Evolutionary conservation across 805 yeast species (phyloP).

Genomic region (Barnettozyma salicaria): DNA sequence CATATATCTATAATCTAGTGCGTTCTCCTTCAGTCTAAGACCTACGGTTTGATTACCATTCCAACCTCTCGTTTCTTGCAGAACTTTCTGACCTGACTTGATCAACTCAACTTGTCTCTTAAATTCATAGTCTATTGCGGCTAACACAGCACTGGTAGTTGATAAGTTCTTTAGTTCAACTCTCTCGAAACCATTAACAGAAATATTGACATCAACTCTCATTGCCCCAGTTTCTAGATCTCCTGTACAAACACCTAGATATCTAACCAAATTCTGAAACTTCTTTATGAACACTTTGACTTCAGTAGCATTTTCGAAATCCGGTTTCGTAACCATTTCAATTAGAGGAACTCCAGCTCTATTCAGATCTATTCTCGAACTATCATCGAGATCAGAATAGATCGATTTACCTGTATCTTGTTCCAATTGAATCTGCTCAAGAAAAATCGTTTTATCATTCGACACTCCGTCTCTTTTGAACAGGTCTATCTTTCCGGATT

Average conservation of each 20-base stretch:
- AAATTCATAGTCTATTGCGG: conserved; percentile 72
- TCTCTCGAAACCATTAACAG: conserved; percentile 63
- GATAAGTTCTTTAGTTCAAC: conserved; percentile 90
- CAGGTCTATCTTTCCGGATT: conserved; percentile 52
- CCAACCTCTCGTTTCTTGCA: conserved; percentile 86
- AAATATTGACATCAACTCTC: conserved; percentile 92
- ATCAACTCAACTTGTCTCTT: conserved; percentile 56
- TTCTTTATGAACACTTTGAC: conserved; percentile 77
- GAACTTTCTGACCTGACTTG: conserved; percentile 31
- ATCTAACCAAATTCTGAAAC: conserved; percentile 64
- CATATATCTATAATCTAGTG: conserved; percentile 85
- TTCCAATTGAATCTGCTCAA: conserved; percentile 83
- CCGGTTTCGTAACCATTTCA: conserved; percentile 90
- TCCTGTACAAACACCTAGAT: conserved; percentile 73
- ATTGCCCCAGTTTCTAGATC: conserved; percentile 93
- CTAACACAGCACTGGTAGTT: conserved; percentile 70
- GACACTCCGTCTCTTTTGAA: conserved; percentile 48
- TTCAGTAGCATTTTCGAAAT: conserved; percentile 59
- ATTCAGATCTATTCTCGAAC: conserved; percentile 64
- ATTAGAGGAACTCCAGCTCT: conserved; percentile 82
- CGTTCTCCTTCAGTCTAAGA: conserved; percentile 71
- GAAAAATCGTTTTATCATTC: conserved; percentile 42
- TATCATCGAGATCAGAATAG: conserved; percentile 31
- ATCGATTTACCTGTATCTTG: conserved; percentile 89
- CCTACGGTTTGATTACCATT: conserved; percentile 65